Conservation (phyloP, 768 basidiomycete species). For the Hemileccinum impolitum region DNA sequence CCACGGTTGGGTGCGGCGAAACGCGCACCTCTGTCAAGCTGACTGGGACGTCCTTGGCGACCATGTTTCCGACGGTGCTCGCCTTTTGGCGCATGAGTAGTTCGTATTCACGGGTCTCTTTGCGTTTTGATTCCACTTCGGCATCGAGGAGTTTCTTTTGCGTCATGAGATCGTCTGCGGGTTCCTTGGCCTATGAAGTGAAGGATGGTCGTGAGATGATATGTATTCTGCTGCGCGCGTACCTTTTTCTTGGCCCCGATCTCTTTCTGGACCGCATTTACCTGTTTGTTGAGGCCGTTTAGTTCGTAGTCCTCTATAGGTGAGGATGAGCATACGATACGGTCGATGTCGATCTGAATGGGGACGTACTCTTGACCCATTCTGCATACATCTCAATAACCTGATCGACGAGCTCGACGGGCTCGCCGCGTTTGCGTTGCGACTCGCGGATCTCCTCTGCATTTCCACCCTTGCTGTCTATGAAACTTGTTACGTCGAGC, state of each 20-base stretch:
- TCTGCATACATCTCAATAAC: conserved; percentile 87
- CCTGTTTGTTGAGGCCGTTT: conserved; percentile 72
- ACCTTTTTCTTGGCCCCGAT: conserved; percentile 94
- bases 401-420: conserved; percentile 92
- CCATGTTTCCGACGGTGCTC: conserved; percentile 85
- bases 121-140: conserved; percentile 70
- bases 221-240: neutral
- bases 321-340: neutral
- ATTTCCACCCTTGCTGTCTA: conserved; percentile 89
- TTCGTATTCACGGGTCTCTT: conserved; percentile 76
- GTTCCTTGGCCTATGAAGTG: conserved; percentile 73
- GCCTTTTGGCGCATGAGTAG: conserved; percentile 76
- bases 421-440: conserved; percentile 85
- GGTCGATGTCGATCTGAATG: neutral
- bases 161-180: conserved; percentile 82
- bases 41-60: conserved; percentile 81
- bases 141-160: conserved; percentile 84
- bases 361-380: conserved; percentile 84
- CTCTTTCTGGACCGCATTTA: conserved; percentile 91
- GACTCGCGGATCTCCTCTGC: conserved; percentile 87
- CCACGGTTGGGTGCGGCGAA: neutral
- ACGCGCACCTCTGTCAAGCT: conserved; percentile 76
- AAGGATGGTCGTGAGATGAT: neutral
- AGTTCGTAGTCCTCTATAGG: conserved; percentile 80
- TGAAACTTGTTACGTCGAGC: conserved; percentile 75